Evolutionary conservation across 257 asterid species (phyloP), one percentile per base, ranked within the genome.

Genomic region (Schizonepeta tenuifolia): DNA sequence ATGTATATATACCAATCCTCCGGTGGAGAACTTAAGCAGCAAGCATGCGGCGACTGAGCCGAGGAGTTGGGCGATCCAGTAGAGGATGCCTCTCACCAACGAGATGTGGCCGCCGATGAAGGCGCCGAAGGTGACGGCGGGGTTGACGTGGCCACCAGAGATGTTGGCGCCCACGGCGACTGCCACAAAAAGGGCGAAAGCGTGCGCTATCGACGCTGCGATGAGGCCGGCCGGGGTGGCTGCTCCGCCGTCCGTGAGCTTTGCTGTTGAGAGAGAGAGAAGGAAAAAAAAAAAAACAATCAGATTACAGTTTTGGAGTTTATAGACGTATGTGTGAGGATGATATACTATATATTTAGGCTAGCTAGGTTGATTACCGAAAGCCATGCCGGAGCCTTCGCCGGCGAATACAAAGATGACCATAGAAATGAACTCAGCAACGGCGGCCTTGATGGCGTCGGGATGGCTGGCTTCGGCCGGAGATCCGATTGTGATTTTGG

Each of bases 331-430:
- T 0, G 1, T 31, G 43, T 36, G 33, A 22, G 20, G 8, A 13
- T 22, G 17, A 40, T 0, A 53, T 9, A n/a, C n/a, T n/a, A 1
- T 24, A 24, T 24, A 1, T 24, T 47, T n/a, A 35, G 14, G 22
- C 77, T 38, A 38, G 12, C 77, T 38, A 38, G 12, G 0, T 38
- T 7, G 6, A 38, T 9, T 78, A 88, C 97, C 78, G 74, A 88
- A 88, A 22, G 97, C 97, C 96, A 90, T 86, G 89, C 97, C 97
- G 14, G 96, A 88, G 77, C 97, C 97, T 71, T 82, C 79, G 3
- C 97, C 97, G 21, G 97, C 96, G 59, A 90, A 90, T 18, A 90
- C 97, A 63, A 90, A 90, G 33, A 90, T 88, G 67, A 90, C 82
- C 93, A 83, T 90, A 0, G 96, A 90, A 46, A 90, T 80, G 83